phyloP scores from a whole-genome alignment of 306 rosid genomes.

The Inga laurina region DNA sequence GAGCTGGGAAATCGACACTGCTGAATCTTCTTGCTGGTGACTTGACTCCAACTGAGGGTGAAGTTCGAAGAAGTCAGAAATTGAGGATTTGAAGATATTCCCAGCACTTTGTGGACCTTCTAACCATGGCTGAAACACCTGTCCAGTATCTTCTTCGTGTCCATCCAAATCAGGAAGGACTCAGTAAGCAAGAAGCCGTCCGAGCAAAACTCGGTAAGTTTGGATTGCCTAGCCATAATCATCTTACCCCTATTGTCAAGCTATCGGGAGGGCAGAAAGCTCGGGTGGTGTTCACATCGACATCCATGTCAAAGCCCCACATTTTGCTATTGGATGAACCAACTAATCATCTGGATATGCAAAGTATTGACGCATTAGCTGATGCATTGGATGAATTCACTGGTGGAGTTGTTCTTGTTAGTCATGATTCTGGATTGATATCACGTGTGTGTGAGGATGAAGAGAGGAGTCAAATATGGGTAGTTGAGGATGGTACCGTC shows the following conservation, averaged over 20 bases:
- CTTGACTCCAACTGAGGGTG: slow-evolving; percentile 58
- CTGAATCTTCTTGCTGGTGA: slow-evolving; percentile 67
- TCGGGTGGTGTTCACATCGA: slow-evolving; percentile 64
- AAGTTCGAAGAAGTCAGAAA: slow-evolving; percentile 63
- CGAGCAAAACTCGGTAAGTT: slow-evolving; percentile 59
- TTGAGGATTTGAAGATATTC: slow-evolving; percentile 62
- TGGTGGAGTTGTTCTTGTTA: no score
- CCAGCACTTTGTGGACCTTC: slow-evolving; percentile 61
- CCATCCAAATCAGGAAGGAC: slow-evolving; percentile 67
- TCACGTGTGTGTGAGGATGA: no score
- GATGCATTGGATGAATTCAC: slow-evolving; percentile 58
- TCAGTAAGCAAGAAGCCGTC: slow-evolving; percentile 68
- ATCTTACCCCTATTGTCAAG: slow-evolving; percentile 64
- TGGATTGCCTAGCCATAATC: slow-evolving; percentile 69
- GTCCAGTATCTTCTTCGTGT: slow-evolving; percentile 62
- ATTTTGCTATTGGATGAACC: slow-evolving; percentile 64
- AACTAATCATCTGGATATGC: slow-evolving; percentile 67
- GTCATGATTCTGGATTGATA: no score
- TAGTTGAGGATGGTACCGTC: no score
- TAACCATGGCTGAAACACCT: slow-evolving; percentile 62
- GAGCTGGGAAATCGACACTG: slow-evolving; percentile 62
- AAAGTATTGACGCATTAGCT: slow-evolving; percentile 66
- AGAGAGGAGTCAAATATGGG: no score
- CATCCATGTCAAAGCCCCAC: slow-evolving; percentile 69
- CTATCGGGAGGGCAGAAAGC: slow-evolving; percentile 65